These are phyloP conservation scores for Gardenia jasminoides DNA, from an alignment of 257 asterid genomes.

Conservation along the genomic window DNA sequence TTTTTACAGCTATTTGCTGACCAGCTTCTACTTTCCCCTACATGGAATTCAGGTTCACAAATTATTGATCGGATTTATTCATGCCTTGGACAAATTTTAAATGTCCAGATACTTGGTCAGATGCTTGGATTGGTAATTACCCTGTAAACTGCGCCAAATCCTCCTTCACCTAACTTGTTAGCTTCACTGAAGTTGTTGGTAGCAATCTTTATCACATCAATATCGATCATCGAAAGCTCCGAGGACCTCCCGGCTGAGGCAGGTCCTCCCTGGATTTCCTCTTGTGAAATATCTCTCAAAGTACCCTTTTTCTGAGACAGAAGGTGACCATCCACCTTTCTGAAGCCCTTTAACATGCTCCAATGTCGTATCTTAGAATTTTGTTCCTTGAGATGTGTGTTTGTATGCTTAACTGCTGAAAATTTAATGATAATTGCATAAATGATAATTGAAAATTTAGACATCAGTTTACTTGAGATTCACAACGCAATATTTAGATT, in stretches of 20 bases:
- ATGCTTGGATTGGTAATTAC: conserved; percentile 9
- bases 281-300: conserved; percentile 5
- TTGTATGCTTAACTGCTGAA: background rate
- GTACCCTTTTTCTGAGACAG: background rate
- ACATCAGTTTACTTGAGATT: too few relatives aligned
- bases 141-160: conserved; percentile 35
- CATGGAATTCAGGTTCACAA: background rate
- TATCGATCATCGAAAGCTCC: conserved; percentile 25
- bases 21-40: conserved; percentile 28
- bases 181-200: conserved; percentile 25
- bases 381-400: too few relatives aligned
- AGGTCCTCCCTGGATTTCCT: conserved; percentile 12
- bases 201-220: conserved; percentile 15
- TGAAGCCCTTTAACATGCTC: background rate
- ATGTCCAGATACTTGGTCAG: background rate
- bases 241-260: background rate
- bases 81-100: background rate
- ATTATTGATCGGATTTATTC: background rate
- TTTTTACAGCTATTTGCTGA: conserved; percentile 29
- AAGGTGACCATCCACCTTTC: background rate
- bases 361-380: too few relatives aligned
- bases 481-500: too few relatives aligned
- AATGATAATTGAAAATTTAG: too few relatives aligned
- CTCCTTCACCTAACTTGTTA: conserved; percentile 32
- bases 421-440: background rate